Base-by-base conservation (phyloP, 768 basidiomycete genomes). In the Boletus coccyginus region DNA sequence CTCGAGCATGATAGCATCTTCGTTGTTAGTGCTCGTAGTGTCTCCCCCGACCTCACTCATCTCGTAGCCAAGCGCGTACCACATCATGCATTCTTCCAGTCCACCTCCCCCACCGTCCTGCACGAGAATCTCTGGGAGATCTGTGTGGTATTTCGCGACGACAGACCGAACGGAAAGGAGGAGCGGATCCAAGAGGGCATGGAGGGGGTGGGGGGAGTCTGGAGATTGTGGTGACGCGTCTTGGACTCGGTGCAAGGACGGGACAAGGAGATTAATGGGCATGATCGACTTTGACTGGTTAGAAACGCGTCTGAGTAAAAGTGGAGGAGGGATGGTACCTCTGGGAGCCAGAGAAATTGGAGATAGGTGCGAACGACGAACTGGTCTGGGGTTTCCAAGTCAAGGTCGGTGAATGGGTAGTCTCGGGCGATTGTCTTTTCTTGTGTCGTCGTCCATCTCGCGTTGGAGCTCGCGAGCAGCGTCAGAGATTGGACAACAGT, bases 261-360 rank as follows among this genome's bases (percentile, higher is more conserved):
- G 81, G 0, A 85, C 70, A 11, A 92, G 73, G 8, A 83, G 68
- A 11, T 70, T 61, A 0, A 92, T 73, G 10, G 88, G 82, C 85
- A 89, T 86, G 46, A 90, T 81, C 3, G 87, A 86, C 90, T 92
- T 58, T 19, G 39, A 16, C 10, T 7, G 33, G 59, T 67, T 35
- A 67, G 56, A 56, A 39, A 57, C 55, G 48, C 47, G 56, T 39
- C 38, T 2, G 16, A 33, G 40, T 43, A 27, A 24, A 21, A 7
- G 31, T 13, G 5, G 47, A 14, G 11, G 11, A 46, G 46, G 9
- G 48, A n/a, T 7, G 70, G 50, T 60, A 89, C 89, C 73, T 90
- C 81, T 45, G 89, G 88, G 42, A 90, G 78, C 88, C 88, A 91
- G 8, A 91, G 77, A 61, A 86, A 88, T 62, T 90, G 87, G 44